Evolutionary conservation across 495 filamentous ascomycete genomes (phyloP), one percentile per base, ranked within the genome.

Genomic region (Aspergillus biplanus): DNA sequence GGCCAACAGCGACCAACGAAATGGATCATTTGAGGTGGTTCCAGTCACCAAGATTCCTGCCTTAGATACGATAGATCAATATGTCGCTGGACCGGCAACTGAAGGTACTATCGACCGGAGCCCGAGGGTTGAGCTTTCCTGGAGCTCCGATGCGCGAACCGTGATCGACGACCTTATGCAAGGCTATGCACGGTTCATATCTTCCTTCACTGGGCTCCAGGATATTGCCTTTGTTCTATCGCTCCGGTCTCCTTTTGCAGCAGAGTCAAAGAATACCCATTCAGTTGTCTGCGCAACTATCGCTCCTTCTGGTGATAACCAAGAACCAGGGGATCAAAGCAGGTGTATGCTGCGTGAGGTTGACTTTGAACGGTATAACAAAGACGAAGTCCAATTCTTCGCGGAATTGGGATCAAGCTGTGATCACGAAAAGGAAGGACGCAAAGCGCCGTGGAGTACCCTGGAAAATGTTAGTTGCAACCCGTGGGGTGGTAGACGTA

Each of bases 1-100:
- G 21, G 33, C 18, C 48, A 27, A 59, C 47, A 42, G 18, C 52
- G 33, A 27, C 16, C 37, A 5, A 39, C 50, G 44, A 13, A 31
- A 33, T 21, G 34, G 52, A 8, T 7, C 21, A 18, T 4, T 27
- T 21, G 61, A 65, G 18, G 48, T 54, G 15, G 33, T 72, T 4
- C 67, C 67, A 0, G 57, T 66, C 8, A 72, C 69, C 33, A 72
- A 68, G 37, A 54, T 72, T 39, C 69, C 69, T 46, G 67, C 69
- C 5, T 58, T 72, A 46, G 69, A 72, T 49, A 72, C 67, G 0
- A 39, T 68, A 53, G 69, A 72, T 55, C 63, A 47, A 34, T 67
- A 72, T 64, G 67, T 54, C 15, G 58, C 68, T 5, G 63, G 65
- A 5, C 44, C 18, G 6, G 35, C 33, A 44, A 32, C 18, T 4